Evolutionary conservation across 129 eudicot species (phyloP).

Genomic region (Saposhnikovia divaricata): DNA sequence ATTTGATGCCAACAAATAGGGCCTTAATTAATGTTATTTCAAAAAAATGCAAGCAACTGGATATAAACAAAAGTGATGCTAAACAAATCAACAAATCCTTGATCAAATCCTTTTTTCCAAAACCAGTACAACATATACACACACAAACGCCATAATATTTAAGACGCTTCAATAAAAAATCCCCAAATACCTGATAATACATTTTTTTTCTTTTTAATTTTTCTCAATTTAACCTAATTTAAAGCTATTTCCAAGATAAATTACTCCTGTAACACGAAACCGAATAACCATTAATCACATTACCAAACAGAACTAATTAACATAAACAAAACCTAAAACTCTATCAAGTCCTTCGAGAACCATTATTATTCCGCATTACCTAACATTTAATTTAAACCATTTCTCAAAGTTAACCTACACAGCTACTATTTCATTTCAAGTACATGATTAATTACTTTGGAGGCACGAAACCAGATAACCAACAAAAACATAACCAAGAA

Average conservation of each 20-base stretch:
- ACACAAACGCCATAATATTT: not conserved
- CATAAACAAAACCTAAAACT: not conserved
- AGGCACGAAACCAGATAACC: not conserved
- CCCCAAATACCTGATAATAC: not conserved
- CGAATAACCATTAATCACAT: no score
- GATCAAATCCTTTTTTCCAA: not conserved
- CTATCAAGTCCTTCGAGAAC: not conserved
- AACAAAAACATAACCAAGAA: not conserved
- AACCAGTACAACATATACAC: not conserved
- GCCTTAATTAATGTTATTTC: not conserved
- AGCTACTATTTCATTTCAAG: not conserved
- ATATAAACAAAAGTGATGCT: not conserved
- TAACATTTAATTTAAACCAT: not conserved
- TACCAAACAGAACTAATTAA: not conserved
- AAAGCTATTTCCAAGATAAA: not conserved
- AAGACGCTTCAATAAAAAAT: not conserved
- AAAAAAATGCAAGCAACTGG: not conserved
- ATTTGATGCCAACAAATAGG: not conserved
- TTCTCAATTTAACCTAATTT: not conserved
- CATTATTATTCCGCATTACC: not conserved
- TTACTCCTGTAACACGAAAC: not conserved
- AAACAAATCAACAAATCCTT: not conserved
- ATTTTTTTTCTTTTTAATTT: not conserved
- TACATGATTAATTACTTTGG: not conserved
- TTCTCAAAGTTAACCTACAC: not conserved